Evolutionary conservation across 2,329 filamentous ascomycete species (phyloP).

Genomic region (Botryotinia globosa): DNA sequence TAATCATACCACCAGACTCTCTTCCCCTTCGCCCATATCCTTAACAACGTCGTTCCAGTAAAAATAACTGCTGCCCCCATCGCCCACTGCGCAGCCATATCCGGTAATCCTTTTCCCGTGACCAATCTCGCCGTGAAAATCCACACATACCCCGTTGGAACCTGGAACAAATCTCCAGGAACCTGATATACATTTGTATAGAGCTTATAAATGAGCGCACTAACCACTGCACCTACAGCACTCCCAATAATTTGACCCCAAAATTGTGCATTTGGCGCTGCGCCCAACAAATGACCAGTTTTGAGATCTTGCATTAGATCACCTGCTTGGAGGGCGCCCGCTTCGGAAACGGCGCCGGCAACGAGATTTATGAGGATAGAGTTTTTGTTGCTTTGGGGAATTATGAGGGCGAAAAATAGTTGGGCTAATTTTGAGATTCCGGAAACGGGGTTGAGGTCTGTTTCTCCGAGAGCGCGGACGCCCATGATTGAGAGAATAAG

Average conservation of each 20-base stretch:
- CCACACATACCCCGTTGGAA: slow-evolving; percentile 95
- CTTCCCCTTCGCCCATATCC: slow-evolving; percentile 54
- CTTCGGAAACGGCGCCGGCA: slow-evolving; percentile 82
- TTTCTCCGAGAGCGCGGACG: slow-evolving; percentile 69
- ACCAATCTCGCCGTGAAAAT: slow-evolving; percentile 93
- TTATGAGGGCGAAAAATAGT: slow-evolving; percentile 87
- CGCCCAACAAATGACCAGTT: slow-evolving; percentile 88
- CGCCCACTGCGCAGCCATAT: slow-evolving; percentile 79
- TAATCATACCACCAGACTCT: slow-evolving; percentile 63
- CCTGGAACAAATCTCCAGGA: slow-evolving; percentile 85
- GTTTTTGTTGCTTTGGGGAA: slow-evolving; percentile 74
- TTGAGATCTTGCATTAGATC: slow-evolving; percentile 98
- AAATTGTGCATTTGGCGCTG: slow-evolving; percentile 91
- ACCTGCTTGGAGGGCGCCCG: slow-evolving; percentile 86
- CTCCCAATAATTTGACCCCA: slow-evolving; percentile 94
- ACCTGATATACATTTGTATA: slow-evolving; percentile 90
- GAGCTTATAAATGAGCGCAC: slow-evolving; percentile 81
- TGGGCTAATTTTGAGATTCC: slow-evolving; percentile 97
- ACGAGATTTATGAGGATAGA: slow-evolving; percentile 94
- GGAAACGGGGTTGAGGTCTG: slow-evolving; percentile 92
- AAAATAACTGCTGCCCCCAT: slow-evolving; percentile 73
- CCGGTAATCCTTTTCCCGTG: slow-evolving; percentile 82
- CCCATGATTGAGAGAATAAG: slow-evolving; percentile 77
- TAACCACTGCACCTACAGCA: slow-evolving; percentile 79
- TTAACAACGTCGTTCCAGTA: slow-evolving; percentile 64